These are phyloP conservation scores for Podaxis sp. DNA, from an alignment of 768 basidiomycete species.

Conservation along the genomic window DNA sequence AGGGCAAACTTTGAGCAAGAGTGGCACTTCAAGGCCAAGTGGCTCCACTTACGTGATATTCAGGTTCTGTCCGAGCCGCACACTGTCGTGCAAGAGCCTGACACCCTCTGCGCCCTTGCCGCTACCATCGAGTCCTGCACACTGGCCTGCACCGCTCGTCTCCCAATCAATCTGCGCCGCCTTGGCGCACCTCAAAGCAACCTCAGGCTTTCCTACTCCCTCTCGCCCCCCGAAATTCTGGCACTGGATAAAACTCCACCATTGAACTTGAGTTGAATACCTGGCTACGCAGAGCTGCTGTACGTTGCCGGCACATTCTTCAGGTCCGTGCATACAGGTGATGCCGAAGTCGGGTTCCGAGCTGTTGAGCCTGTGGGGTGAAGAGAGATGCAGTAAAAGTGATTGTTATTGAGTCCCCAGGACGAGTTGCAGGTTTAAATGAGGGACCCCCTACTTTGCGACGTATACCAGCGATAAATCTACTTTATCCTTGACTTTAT, in stretches of 20 bases:
- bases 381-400: neutral
- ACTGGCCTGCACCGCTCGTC: conserved; percentile 46
- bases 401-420: neutral
- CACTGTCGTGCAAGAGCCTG: conserved; percentile 58
- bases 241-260: conserved; percentile 86
- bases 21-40: neutral
- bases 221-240: conserved; percentile 64
- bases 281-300: conserved; percentile 81
- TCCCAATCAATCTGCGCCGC: conserved; percentile 68
- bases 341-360: conserved; percentile 73
- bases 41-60: conserved; percentile 47
- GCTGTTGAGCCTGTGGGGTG: conserved; percentile 47
- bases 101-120: conserved; percentile 62
- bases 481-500: conserved; percentile 57
- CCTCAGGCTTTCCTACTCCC: conserved; percentile 59
- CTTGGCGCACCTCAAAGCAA: conserved; percentile 63
- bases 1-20: neutral
- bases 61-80: conserved; percentile 35
- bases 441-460: conserved; percentile 51
- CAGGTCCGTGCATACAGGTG: conserved; percentile 71
- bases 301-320: conserved; percentile 86
- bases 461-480: conserved; percentile 70
- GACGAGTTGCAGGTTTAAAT: neutral
- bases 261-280: conserved; percentile 47
- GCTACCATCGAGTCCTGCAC: conserved; percentile 60